These are phyloP conservation scores for Trypanosomatidae sp. DNA, from an alignment of 208 protist species.

Conservation along the genomic window DNA sequence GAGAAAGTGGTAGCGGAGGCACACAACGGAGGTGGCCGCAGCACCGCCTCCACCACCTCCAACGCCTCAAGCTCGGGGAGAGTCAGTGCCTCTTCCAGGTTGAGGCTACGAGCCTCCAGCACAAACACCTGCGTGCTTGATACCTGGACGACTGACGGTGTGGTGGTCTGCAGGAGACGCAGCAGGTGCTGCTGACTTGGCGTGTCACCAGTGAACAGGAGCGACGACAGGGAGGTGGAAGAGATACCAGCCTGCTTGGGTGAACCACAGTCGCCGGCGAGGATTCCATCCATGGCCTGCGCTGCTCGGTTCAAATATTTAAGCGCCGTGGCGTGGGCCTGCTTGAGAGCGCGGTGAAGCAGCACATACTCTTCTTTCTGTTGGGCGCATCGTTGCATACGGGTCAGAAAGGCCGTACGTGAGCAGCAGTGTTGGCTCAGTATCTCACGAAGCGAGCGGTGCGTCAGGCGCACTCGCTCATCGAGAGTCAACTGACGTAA, in stretches of 20 bases:
- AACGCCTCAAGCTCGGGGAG: slow-evolving; percentile 51
- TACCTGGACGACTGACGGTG: slow-evolving; percentile 10
- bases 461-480: slow-evolving; percentile 20
- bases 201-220: slow-evolving; percentile 19
- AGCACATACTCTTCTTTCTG: slow-evolving; percentile 18
- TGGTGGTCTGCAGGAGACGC: slow-evolving; percentile 12
- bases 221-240: background rate
- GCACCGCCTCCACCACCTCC: slow-evolving; percentile 27
- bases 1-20: background rate
- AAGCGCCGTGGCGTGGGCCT: slow-evolving; percentile 7
- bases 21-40: slow-evolving; percentile 25
- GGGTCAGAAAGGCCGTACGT: background rate
- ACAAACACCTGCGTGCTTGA: slow-evolving; percentile 8
- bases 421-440: slow-evolving; percentile 3
- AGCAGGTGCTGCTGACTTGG: slow-evolving; percentile 19
- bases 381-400: slow-evolving; percentile 1
- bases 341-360: slow-evolving; percentile 16
- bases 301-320: slow-evolving; percentile 8
- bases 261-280: background rate
- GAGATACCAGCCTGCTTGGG: background rate
- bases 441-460: background rate
- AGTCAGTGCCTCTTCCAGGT: slow-evolving; percentile 46
- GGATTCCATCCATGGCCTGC: background rate
- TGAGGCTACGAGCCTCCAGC: slow-evolving; percentile 42
- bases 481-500: slow-evolving; percentile 11